Evolutionary conservation across 1,139 yeast genomes (phyloP).

Genomic region (Yamadazyma pseudoaaseri): DNA sequence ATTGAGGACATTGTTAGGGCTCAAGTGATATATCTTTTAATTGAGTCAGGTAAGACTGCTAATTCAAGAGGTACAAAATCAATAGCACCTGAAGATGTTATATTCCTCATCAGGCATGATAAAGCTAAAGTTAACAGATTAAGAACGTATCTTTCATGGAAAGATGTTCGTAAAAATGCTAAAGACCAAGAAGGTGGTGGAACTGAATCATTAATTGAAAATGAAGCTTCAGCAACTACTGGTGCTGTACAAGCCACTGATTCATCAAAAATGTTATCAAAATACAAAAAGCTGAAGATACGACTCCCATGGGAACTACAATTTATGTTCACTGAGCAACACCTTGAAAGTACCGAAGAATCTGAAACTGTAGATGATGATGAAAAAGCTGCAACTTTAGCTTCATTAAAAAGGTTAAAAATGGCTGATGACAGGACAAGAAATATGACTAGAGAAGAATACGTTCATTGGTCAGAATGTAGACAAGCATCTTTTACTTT

Average conservation of each 20-base stretch:
- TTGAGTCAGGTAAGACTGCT: slow-evolving; percentile 80
- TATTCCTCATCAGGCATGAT: slow-evolving; percentile 88
- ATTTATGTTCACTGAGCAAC: slow-evolving; percentile 90
- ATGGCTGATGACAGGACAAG: slow-evolving; percentile 93
- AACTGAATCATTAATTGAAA: slow-evolving; percentile 51
- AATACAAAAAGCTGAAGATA: slow-evolving; percentile 75
- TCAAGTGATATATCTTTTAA: slow-evolving; percentile 86
- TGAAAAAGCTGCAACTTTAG: slow-evolving; percentile 85
- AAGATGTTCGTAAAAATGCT: slow-evolving; percentile 95
- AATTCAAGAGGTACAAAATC: slow-evolving; percentile 78
- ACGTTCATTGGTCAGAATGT: slow-evolving; percentile 98
- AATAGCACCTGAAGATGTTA: slow-evolving; percentile 89
- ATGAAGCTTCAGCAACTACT: slow-evolving; percentile 36
- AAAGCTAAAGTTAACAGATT: slow-evolving; percentile 90
- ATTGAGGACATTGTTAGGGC: slow-evolving; percentile 95
- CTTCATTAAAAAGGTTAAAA: slow-evolving; percentile 82
- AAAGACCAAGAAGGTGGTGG: slow-evolving; percentile 92
- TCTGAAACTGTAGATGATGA: slow-evolving; percentile 82
- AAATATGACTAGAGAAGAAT: slow-evolving; percentile 94
- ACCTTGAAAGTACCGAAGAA: slow-evolving; percentile 77
- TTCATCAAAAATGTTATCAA: slow-evolving; percentile 54
- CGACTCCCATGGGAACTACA: slow-evolving; percentile 94
- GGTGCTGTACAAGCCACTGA: slow-evolving; percentile 36
- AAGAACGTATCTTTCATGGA: slow-evolving; percentile 92
- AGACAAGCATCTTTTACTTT: slow-evolving; percentile 97